Evolutionary conservation across 2,329 filamentous ascomycete species (phyloP).

Genomic region (Aspergillus glaucus): DNA sequence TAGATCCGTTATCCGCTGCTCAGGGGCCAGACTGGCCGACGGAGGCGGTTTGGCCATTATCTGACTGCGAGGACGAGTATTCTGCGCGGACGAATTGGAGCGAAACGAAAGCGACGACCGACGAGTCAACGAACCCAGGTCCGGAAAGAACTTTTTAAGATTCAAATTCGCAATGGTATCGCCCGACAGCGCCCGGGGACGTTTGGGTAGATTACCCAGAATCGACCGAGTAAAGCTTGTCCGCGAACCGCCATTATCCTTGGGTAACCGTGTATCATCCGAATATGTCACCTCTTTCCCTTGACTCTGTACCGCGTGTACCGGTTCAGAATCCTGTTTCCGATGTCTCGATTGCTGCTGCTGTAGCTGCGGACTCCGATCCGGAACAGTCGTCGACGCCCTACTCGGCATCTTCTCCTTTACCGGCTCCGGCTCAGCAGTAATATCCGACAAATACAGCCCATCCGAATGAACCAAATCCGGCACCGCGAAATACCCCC

Average conservation of each 20-base stretch:
- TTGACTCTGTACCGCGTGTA: neutral
- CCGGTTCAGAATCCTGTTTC: neutral
- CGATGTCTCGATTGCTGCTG: neutral
- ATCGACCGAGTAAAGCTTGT: constrained; percentile 30
- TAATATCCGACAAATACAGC: constrained; percentile 25
- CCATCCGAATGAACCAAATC: constrained; percentile 25
- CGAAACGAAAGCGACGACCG: constrained; percentile 24
- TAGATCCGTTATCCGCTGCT: constrained; percentile 2
- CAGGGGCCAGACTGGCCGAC: constrained; percentile 12
- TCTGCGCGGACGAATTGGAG: constrained; percentile 22
- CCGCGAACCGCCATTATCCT: constrained; percentile 15
- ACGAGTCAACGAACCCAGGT: constrained; percentile 25
- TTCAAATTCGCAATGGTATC: constrained; percentile 20
- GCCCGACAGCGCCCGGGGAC: constrained; percentile 32
- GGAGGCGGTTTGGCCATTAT: constrained; percentile 6
- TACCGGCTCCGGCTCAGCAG: constrained; percentile 26
- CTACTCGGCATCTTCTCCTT: neutral
- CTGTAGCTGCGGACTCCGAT: neutral
- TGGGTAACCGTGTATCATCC: constrained; percentile 1
- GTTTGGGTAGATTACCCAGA: constrained; percentile 24
- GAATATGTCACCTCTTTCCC: neutral
- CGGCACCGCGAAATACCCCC: constrained; percentile 43
- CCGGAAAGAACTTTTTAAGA: constrained; percentile 32
- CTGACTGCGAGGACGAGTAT: constrained; percentile 12
- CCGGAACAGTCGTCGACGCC: constrained; percentile 12